Base-by-base conservation (phyloP, 192 early-diverging fungal genomes). In the Podila clonocystis region DNA sequence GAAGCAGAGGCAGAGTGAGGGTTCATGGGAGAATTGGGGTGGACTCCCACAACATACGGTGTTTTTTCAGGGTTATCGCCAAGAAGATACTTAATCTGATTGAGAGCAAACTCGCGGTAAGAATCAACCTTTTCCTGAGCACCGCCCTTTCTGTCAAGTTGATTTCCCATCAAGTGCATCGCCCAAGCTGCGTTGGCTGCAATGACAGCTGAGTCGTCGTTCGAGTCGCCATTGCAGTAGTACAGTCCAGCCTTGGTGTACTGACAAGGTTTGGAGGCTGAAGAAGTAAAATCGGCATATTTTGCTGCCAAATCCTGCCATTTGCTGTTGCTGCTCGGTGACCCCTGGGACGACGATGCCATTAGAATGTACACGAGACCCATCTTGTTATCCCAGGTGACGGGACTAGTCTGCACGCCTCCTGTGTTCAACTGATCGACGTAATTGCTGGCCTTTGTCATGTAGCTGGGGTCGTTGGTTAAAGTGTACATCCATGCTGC, bases 401-500 rank as follows among this genome's bases (percentile, higher is more conserved):
- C 73, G 15, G 83, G 74, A 11, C 61, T 65, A 30, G 58, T 59
- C 28, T 68, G 52, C 2, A 63, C 63, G 3, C 38, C 30, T 24
- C 49, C 55, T 20, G 83, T 49, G 24, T 82, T 80, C 52, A 86
- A 82, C 4, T 67, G 69, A 38, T 90, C 67, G 41, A 88, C 82
- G 28, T 88, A 89, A 12, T 68, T 80, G 62, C 67, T 52, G 3
- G 89, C 89, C 48, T 84, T 86, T 22, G 72, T 49, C 58, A 82
- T 63, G 62, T 90, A 91, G 11, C 50, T 70, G 15, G 67, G 5
- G 29, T 87, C 73, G 19, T 80, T 79, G 5, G 89, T 89, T 5
- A 88, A 82, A 41, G 70, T 74, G 72, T 85, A 88, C 67, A 91
- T 76, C 90, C 90, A 91, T 11, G 86, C 74, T 24, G 89, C 88